phyloP scores from a whole-genome alignment of 352 stramenopile species.

The Phytophthora melonis region DNA sequence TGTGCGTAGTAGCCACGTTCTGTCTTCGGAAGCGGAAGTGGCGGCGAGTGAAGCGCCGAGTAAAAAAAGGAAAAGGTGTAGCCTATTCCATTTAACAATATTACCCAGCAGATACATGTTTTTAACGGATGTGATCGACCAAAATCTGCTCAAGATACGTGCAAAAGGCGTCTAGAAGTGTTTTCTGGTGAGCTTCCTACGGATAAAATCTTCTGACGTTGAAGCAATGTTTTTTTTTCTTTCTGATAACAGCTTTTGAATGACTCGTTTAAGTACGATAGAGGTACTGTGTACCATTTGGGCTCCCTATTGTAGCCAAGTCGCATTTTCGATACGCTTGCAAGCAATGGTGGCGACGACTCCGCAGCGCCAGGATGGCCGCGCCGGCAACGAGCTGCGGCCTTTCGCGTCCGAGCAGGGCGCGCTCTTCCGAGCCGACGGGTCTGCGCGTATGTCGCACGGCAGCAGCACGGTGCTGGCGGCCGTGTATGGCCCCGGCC shows the following conservation, averaged over 20 bases:
- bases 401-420: slow-evolving; percentile 80
- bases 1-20: slow-evolving; percentile 36
- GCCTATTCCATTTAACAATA: no score
- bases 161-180: no score
- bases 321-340: background rate
- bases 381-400: slow-evolving; percentile 78
- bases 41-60: background rate
- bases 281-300: slow-evolving; percentile 26
- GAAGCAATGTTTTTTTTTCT: no score
- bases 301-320: slow-evolving; percentile 3
- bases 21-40: slow-evolving; percentile 12
- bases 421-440: slow-evolving; percentile 81
- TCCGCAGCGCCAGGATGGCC: slow-evolving; percentile 66
- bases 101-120: no score
- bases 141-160: no score
- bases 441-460: slow-evolving; percentile 81
- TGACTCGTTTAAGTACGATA: no score
- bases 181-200: no score
- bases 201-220: no score
- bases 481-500: slow-evolving; percentile 78
- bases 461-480: slow-evolving; percentile 79
- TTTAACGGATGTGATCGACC: no score
- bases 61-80: background rate
- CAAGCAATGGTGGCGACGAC: slow-evolving; percentile 53
- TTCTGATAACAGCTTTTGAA: no score